Evolutionary conservation across 441 rosid species (phyloP), one percentile per base, ranked within the genome.

Genomic region (Mallotus japonicus): DNA sequence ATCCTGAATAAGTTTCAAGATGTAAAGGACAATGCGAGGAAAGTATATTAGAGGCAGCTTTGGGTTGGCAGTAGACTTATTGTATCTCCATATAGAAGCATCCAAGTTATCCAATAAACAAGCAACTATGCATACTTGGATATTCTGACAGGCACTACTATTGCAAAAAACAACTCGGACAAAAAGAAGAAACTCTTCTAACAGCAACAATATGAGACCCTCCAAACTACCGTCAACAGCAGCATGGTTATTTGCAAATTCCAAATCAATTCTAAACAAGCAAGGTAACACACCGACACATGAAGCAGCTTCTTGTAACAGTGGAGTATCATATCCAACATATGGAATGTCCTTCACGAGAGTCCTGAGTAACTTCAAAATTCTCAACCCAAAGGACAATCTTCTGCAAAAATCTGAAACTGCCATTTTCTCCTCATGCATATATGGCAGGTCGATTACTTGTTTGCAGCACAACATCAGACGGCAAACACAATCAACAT

Each of bases 141-240:
- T 82, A 83, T 91, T 95, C 77, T 84, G 92, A 78, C 79, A 87
- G 73, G 83, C 82, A 75, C 84, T 74, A 73, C 90, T 82, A 78
- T 85, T 85, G 84, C 92, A 80, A 83, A 88, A 95, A 80, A 88
- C 84, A 82, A 81, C 82, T 81, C 87, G 96, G 80, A 89, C 87
- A 76, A 95, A 87, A 79, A 82, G 88, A 80, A 93, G 87, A 85
- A 91, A 97, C 80, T 92, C 99, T 84, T 97, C 99, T 81, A 89
- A 75, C 64, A 93, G 77, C 64, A 79, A 86, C 69, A 92, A 81
- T 70, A 88, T 79, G 73, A 92, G 87, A 79, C 83, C 87, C 88
- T 95, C 99, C 72, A 86, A 82, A 82, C 85, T 87, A 75, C 93
- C 92, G 83, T 97, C 99, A 16, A 78, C 78, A 75, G 83, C 81